Base-by-base conservation (phyloP, 495 filamentous ascomycete genomes). In the Penicillium arizonense region DNA sequence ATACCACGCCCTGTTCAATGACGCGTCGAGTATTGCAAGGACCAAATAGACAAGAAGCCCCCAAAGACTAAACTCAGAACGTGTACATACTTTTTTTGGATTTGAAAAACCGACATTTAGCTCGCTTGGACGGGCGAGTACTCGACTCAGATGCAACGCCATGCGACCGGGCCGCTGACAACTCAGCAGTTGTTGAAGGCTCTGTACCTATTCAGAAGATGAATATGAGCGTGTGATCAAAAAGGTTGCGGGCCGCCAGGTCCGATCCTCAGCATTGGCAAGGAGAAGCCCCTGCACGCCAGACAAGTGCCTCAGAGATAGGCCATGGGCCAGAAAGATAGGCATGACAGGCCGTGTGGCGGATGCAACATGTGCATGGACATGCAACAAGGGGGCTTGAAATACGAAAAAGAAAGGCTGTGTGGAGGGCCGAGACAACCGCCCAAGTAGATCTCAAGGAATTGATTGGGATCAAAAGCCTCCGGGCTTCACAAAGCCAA, bases 161-260 rank as follows among this genome's bases (percentile, higher is more conserved):
- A 63, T 62, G 68, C 56, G 66, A 55, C 52, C 55, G 57, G 58
- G 62, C 49, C 45, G 39, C 51, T 70, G 69, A 60, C 69, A 72
- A 65, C 64, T 65, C 69, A 72, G 58, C 62, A 60, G 21, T 46
- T 9, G 34, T 41, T 48, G 41, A 49, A 32, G 55, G 33, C 36
- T 56, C 53, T 43, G 61, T 41, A 34, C 47, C 62, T 63, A 51
- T 53, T 50, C 44, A 58, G 36, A 53, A 57, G 53, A 52, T 50
- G 24, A 23, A 12, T 13, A 46, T 64, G 59, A 65, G 69, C 69
- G 69, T 70, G 67, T 72, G 67, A 72, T 64, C 69, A 62, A 53
- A 68, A 62, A 62, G 53, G 58, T 60, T 70, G 53, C 65, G 67
- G 62, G 52, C 63, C 63, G 61, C 50, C 37, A 39, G 53, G 61